Conservation (phyloP, 192 early-diverging fungal genomes). For the Coemansia aciculifera region DNA sequence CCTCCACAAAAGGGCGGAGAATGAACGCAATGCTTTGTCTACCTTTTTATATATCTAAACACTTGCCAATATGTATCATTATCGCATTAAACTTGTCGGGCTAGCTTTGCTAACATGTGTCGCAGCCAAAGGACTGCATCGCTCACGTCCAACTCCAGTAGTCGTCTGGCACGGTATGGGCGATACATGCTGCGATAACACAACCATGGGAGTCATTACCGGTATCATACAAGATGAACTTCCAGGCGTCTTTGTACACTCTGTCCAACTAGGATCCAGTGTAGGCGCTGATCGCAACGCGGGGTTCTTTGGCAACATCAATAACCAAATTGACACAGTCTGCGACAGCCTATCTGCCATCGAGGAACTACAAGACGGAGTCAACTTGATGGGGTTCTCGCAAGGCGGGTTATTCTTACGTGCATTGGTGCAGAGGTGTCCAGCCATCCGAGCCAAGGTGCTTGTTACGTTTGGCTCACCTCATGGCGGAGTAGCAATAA, state of each 20-base stretch:
- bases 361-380: slow-evolving; percentile 66
- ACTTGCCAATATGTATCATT: neutral
- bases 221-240: slow-evolving; percentile 45
- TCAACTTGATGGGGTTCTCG: slow-evolving; percentile 93
- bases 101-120: neutral
- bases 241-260: slow-evolving; percentile 76
- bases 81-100: neutral
- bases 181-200: slow-evolving; percentile 76
- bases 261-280: slow-evolving; percentile 66
- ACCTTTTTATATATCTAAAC: too few species aligned
- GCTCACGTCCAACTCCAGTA: slow-evolving; percentile 40
- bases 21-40: neutral
- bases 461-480: slow-evolving; percentile 88
- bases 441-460: slow-evolving; percentile 67
- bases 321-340: slow-evolving; percentile 73
- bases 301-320: slow-evolving; percentile 86
- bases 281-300: slow-evolving; percentile 74
- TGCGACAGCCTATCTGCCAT: slow-evolving; percentile 67
- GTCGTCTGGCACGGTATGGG: slow-evolving; percentile 93
- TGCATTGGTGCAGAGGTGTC: slow-evolving; percentile 82
- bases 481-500: slow-evolving; percentile 77
- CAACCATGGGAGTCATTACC: slow-evolving; percentile 58
- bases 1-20: neutral
- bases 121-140: neutral
- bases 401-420: slow-evolving; percentile 73